Evolutionary conservation across 768 basidiomycete genomes (phyloP).

Genomic region (Boletus edulis): DNA sequence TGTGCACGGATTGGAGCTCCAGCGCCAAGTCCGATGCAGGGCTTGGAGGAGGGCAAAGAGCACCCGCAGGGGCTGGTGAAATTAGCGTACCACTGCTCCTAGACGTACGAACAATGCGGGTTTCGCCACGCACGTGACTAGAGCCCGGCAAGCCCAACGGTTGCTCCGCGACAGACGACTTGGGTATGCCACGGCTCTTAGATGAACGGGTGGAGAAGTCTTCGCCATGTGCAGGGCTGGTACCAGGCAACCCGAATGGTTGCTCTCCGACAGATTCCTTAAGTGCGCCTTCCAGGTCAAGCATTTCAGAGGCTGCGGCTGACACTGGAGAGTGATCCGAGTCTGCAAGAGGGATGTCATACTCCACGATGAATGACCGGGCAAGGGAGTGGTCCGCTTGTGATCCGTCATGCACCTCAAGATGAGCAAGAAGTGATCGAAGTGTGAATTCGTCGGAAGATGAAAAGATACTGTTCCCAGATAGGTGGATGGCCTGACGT

Average conservation of each 20-base stretch:
- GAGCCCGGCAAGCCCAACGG: constrained; percentile 11
- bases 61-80: background rate
- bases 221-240: constrained; percentile 10
- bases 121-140: constrained; percentile 7
- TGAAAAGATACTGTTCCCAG: constrained; percentile 29
- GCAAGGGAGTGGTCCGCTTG: background rate
- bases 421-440: background rate
- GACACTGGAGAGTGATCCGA: constrained; percentile 1
- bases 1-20: constrained; percentile 21
- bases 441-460: constrained; percentile 30
- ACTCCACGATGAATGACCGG: constrained; percentile 18
- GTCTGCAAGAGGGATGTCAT: constrained; percentile 10
- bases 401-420: background rate
- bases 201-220: background rate
- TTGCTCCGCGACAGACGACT: constrained; percentile 1
- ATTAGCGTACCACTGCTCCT: background rate
- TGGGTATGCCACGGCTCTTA: background rate
- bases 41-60: constrained; percentile 11
- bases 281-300: background rate
- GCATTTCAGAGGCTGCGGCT: background rate
- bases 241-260: constrained; percentile 4
- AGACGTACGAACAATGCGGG: background rate
- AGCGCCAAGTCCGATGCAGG: constrained; percentile 20
- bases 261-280: constrained; percentile 5
- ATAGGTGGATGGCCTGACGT: constrained; percentile 19